Base-by-base conservation (phyloP, 1,139 yeast genomes). In the Ogataea hybrid region DNA sequence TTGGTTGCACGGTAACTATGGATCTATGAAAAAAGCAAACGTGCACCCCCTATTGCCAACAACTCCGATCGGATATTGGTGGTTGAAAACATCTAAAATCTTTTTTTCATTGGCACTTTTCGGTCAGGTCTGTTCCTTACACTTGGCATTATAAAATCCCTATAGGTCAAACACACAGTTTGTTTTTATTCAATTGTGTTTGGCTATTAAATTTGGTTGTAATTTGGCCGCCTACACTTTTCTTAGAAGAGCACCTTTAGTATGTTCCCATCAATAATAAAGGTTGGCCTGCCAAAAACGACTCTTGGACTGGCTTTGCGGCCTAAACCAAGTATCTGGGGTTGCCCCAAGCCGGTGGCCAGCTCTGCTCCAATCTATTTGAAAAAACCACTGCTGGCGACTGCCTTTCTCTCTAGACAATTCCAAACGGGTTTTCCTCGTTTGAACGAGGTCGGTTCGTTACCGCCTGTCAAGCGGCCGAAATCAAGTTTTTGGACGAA, bases 401-500 rank as follows among this genome's bases (percentile, higher is more conserved):
- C 31, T 17, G 8, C 17, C 18, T 17, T 28, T 11, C 31, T 15
- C 11, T 28, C 31, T 4, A 15, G 31, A 11, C 31, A 28, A 14
- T 37, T 31, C 22, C 40, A 37, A 15, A 18, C 40, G 11, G 12
- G 32, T 20, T 27, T 31, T 18, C 20, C 25, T 14, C 31, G 31
- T 7, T 20, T 31, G 15, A 10, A 22, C 23, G 29, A 17, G 17
- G 21, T 20, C 11, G 28, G 16, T 7, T n/a, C 33, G 10, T 9
- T 14, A 5, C 11, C 35, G 52, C 22, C 38, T 11, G 33, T 25
- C 16, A 28, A 31, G 17, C 12, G n/a, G n/a, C 32, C 12, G 8
- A 44, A 42, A 25, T 48, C 49, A 33, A 45, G 57, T 6, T 58
- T 58, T 38, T 53, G 58, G 50, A 51, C 50, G 23, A 46, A 51